Base-by-base conservation (phyloP, 179 eudicot genomes). In the Sideroxylon spinosum region DNA sequence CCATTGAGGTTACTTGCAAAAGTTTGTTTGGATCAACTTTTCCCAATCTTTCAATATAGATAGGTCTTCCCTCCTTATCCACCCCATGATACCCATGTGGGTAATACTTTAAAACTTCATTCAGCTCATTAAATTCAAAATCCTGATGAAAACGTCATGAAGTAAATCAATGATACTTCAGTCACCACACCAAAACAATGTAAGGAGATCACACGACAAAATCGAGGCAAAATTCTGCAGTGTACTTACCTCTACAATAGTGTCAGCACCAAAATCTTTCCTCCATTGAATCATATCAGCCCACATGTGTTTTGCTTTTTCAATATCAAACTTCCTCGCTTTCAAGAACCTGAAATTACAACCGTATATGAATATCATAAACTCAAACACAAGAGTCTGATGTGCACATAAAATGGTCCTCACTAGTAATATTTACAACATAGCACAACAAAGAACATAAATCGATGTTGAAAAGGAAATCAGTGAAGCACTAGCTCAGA, bases 281-380 rank as follows among this genome's bases (percentile, higher is more conserved):
- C 99, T 93, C 99, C 99, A 95, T 77, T 90, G 95, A 52, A 95
- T 70, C 99, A 91, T 95, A 77, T 93, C 99, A 79, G 94, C 90
- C 99, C 99, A 95, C 99, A 95, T 95, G 62, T 88, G 87, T 77
- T 91, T 95, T 46, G 99, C 92, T 76, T 91, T 95, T 59, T 95
- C 98, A 69, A 92, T 86, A 76, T 95, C 99, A 77, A 95, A 92
- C 77, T 95, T 95, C 73, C 99, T 93, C 20, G 99, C 99, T 88
- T 92, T 95, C 80, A 95, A 85, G 81, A 95, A 95, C 91, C 99
- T 95, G 87, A 69, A 81, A 22, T 70, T 22, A 8, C 16, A 59
- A 62, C 75, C 69, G 20, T 26, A 49, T 75, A 28, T 6, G 32
- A 75, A 13, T 8, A 28, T 29, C 50, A 67, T 4, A 14, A 32